phyloP scores from a whole-genome alignment of 2,329 filamentous ascomycete species.

The Dactylellina leptospora region DNA sequence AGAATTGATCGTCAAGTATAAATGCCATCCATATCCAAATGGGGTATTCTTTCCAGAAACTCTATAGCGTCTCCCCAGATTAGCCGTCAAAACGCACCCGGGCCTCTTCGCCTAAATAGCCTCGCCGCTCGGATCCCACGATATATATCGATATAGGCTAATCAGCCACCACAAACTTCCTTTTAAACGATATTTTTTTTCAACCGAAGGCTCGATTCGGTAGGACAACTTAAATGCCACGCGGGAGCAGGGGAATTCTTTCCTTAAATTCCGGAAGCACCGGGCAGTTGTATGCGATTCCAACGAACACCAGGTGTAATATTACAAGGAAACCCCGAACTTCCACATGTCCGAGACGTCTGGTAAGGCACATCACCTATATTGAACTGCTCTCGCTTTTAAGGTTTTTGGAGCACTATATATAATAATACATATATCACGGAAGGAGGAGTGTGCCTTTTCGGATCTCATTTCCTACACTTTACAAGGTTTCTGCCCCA shows the following conservation, averaged over 20 bases:
- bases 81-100: no score
- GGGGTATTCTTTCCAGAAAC: no score
- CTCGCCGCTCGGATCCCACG: not conserved
- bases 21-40: no score
- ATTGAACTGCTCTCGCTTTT: not conserved
- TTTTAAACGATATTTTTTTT: not conserved
- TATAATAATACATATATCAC: not conserved
- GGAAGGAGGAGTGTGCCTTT: no score
- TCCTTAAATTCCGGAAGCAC: not conserved
- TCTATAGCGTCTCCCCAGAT: no score
- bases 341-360: no score
- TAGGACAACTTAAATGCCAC: not conserved
- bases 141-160: no score
- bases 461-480: no score
- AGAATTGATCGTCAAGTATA: no score
- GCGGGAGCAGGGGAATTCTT: not conserved
- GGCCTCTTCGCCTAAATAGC: not conserved
- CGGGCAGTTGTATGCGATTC: not conserved
- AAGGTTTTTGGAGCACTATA: not conserved
- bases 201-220: no score
- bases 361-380: not conserved
- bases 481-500: no score
- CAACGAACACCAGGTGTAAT: not conserved
- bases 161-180: not conserved
- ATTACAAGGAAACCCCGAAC: no score